Conservation (phyloP, 371 early-diverging fungal genomes). For the Apophysomyces variabilis region DNA sequence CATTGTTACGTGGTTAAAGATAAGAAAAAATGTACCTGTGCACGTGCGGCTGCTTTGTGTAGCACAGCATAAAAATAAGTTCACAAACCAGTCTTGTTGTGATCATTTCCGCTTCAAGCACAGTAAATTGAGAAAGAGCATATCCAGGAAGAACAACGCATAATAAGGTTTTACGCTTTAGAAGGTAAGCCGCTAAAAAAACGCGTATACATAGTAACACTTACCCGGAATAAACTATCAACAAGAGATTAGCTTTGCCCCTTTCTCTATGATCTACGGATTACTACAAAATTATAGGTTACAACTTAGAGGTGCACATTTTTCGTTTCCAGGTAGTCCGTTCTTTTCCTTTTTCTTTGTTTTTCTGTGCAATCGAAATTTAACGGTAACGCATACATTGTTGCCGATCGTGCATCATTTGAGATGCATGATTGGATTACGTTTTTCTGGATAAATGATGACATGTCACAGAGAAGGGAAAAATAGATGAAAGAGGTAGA, state of each 20-base stretch:
- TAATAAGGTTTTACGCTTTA: neutral
- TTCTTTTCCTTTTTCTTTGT: no score
- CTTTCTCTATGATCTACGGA: no score
- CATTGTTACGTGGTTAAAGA: neutral
- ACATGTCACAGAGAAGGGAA: neutral
- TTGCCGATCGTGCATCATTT: conserved; percentile 8
- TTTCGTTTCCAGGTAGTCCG: no score
- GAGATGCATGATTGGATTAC: conserved; percentile 2
- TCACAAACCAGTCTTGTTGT: neutral
- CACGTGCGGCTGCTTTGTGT: neutral
- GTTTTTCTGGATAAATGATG: neutral
- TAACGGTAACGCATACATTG: neutral
- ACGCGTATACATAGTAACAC: no score
- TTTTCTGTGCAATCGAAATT: neutral
- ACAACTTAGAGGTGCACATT: no score
- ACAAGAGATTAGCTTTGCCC: no score
- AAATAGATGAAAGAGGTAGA: neutral
- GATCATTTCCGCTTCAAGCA: neutral
- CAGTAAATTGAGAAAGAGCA: neutral
- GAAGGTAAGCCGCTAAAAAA: no score
- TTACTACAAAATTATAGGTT: no score
- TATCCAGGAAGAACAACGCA: neutral
- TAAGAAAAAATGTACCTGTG: neutral
- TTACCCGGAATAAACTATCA: no score
- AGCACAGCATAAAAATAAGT: neutral